phyloP scores from a whole-genome alignment of 305 asterid genomes.

The Fraxinus baroniana region DNA sequence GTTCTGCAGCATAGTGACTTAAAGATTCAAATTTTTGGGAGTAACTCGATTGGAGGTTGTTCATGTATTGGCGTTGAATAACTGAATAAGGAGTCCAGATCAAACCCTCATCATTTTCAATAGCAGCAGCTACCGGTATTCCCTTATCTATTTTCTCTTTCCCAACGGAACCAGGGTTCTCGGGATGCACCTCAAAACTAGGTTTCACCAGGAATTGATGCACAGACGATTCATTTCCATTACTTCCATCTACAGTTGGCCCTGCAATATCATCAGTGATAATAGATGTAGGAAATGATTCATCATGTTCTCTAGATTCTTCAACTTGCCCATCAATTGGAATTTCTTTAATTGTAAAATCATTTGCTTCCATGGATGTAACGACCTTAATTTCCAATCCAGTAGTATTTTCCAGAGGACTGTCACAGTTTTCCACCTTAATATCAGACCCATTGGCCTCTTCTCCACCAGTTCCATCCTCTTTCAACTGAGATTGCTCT shows the following conservation, averaged over 20 bases:
- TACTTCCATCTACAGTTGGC: slow-evolving; percentile 15
- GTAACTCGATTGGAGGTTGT: slow-evolving; percentile 42
- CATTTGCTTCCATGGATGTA: slow-evolving; percentile 32
- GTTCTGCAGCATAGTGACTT: slow-evolving; percentile 46
- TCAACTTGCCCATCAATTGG: slow-evolving; percentile 41
- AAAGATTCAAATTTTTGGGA: slow-evolving; percentile 58
- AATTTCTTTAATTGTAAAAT: slow-evolving; percentile 43
- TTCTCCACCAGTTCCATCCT: slow-evolving; percentile 24
- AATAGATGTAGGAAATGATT: slow-evolving; percentile 23
- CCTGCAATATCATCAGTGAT: slow-evolving; percentile 26
- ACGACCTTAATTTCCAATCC: slow-evolving; percentile 36
- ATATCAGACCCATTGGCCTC: slow-evolving; percentile 24
- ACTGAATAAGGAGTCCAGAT: slow-evolving; percentile 80
- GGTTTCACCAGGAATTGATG: slow-evolving; percentile 30
- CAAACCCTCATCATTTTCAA: slow-evolving; percentile 52
- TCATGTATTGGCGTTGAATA: slow-evolving; percentile 59
- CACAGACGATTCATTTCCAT: slow-evolving; percentile 35
- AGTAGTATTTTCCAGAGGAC: slow-evolving; percentile 21
- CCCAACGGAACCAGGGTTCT: slow-evolving; percentile 29
- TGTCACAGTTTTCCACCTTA: slow-evolving; percentile 35
- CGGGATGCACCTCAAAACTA: slow-evolving; percentile 30
- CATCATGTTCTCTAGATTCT: slow-evolving; percentile 28
- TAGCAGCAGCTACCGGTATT: slow-evolving; percentile 37
- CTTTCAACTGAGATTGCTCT: slow-evolving; percentile 25
- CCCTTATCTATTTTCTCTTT: slow-evolving; percentile 38